Conservation (phyloP, 805 yeast species). For the Ogataea thermomethanolica region DNA sequence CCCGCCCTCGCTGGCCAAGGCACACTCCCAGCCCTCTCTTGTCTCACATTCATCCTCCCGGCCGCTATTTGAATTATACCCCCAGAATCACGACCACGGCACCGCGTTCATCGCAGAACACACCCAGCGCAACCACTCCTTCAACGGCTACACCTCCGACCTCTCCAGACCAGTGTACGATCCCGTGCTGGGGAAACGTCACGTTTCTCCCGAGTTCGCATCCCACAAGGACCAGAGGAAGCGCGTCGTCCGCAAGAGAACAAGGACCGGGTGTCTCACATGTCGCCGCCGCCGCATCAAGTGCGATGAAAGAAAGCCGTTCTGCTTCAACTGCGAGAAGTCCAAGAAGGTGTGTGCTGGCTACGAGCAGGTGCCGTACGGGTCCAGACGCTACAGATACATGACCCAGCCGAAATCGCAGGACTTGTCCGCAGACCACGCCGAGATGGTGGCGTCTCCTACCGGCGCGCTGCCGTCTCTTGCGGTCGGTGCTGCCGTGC, state of each 20-base stretch:
- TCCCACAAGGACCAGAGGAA: slow-evolving; percentile 33
- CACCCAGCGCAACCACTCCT: slow-evolving; percentile 2
- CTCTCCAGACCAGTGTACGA: slow-evolving; percentile 3
- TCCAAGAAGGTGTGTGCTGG: slow-evolving; percentile 66
- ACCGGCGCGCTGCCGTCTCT: slow-evolving; percentile 1
- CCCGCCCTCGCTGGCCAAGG: slow-evolving; percentile 4
- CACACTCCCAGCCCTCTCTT: slow-evolving; percentile 3
- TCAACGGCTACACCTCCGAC: background rate
- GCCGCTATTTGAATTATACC: background rate
- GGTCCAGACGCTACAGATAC: slow-evolving; percentile 27
- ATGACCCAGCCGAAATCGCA: slow-evolving; percentile 24
- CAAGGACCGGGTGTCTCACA: slow-evolving; percentile 73
- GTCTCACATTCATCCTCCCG: background rate
- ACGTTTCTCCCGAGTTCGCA: background rate
- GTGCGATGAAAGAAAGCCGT: slow-evolving; percentile 73
- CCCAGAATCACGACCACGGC: background rate
- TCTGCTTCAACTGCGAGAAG: slow-evolving; percentile 64
- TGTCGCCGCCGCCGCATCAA: slow-evolving; percentile 69
- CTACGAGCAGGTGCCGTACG: slow-evolving; percentile 44
- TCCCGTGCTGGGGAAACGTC: slow-evolving; percentile 13
- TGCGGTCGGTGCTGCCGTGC: background rate
- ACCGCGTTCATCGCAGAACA: background rate
- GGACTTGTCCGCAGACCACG: slow-evolving; percentile 16
- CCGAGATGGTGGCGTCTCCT: slow-evolving; percentile 10
- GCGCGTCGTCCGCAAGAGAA: slow-evolving; percentile 53